Base-by-base conservation (phyloP, 495 filamentous ascomycete species). In the Aspergillus ellipticus region DNA sequence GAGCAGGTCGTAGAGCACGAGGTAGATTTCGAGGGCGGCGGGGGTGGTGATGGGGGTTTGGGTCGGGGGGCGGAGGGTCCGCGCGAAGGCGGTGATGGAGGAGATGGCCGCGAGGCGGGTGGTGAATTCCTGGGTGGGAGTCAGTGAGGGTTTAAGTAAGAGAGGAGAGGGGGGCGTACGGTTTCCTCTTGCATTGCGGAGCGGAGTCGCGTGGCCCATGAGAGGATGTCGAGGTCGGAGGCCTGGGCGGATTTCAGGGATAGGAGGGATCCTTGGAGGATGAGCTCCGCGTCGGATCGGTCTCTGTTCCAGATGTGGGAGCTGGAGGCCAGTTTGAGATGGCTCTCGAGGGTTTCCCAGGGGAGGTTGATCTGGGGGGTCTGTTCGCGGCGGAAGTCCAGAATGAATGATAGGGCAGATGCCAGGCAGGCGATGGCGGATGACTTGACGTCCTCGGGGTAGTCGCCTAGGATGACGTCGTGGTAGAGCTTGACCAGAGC, bases 1-100 rank as follows among this genome's bases (percentile, higher is more conserved):
- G 0, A 97, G 75, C 58, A 78, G 67, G 58, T 88, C 81, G 61
- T 85, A 87, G 4, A 86, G 57, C 6, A 76, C 60, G 21, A 85
- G 49, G 42, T 81, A 83, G 6, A 79, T 53, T 8, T 76, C 70
- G 51, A 82, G 41, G 61, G 80, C 51, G 58, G 64, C 51, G 6
- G 49, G 19, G 33, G 72, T 66, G 1, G 62, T 51, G 17, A 65
- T 61, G 21, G 72, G 64, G 57, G 71, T 41, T 48, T 58, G 41
- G 35, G 57, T 56, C 0, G 51, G 19, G 1, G 68, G 62, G 10
- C 73, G 70, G 8, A 72, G 55, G 15, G 59, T 56, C 10, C 60
- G 61, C 10, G 64, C 58, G 50, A 75, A 74, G 51, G 67, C 70
- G 10, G 57, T 54, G 8, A 82, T 65, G 11, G 73, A 74, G 21